Evolutionary conservation across 228 moss, liverwort and hornwort species (phyloP).

Genomic region (Sphagnum magellanicum): DNA sequence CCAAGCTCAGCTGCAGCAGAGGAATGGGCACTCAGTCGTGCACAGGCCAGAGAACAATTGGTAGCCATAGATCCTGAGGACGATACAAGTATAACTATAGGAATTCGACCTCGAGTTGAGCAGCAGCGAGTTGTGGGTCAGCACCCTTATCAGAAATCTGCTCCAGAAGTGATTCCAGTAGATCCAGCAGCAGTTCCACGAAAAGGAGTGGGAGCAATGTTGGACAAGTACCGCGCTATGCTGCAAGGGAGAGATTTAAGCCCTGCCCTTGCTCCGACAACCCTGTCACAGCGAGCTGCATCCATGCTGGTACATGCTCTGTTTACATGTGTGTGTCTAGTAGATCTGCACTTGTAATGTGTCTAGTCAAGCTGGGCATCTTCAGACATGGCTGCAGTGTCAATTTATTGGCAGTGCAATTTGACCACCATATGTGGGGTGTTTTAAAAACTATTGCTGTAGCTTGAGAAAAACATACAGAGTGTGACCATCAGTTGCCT

Average conservation of each 20-base stretch:
- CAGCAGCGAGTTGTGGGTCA: slow-evolving; percentile 16
- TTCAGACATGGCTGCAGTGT: too few species aligned
- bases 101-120: slow-evolving; percentile 5
- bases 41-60: slow-evolving; percentile 20
- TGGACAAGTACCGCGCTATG: slow-evolving; percentile 39
- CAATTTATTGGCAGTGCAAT: too few species aligned
- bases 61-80: slow-evolving; percentile 8
- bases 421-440: background rate
- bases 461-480: background rate
- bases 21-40: slow-evolving; percentile 50
- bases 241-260: slow-evolving; percentile 22
- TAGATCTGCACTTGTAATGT: background rate
- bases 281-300: slow-evolving; percentile 51
- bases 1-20: slow-evolving; percentile 47
- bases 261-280: slow-evolving; percentile 13
- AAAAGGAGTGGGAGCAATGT: slow-evolving; percentile 33
- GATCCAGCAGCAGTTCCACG: slow-evolving; percentile 45
- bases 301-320: slow-evolving; percentile 28
- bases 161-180: slow-evolving; percentile 32
- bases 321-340: background rate
- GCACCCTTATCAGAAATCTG: slow-evolving; percentile 14
- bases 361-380: background rate
- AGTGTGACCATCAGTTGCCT: background rate
- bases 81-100: slow-evolving; percentile 16
- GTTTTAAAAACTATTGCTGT: background rate